phyloP scores from a whole-genome alignment of 192 early-diverging fungal species.

The Coemansia biformis region DNA sequence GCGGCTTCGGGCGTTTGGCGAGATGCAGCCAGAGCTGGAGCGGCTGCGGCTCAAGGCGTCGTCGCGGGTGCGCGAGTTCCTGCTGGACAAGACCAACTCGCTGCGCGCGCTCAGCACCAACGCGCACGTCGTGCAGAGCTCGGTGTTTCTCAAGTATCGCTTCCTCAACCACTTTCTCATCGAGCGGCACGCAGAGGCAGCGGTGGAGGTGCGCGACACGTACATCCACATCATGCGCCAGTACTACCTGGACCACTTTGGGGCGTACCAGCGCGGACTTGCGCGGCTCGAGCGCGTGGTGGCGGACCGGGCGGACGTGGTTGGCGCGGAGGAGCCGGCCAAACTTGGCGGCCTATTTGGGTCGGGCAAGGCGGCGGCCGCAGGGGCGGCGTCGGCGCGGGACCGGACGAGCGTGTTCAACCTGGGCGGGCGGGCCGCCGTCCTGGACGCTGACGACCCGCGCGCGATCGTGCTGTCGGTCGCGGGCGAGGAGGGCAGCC shows the following conservation, averaged over 20 bases:
- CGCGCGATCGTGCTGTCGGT: conserved; percentile 70
- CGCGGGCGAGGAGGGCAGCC: conserved; percentile 38
- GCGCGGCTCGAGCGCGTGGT: conserved; percentile 67
- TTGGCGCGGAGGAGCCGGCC: conserved; percentile 80
- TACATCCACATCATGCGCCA: conserved; percentile 80
- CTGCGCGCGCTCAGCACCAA: conserved; percentile 89
- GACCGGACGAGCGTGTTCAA: conserved; percentile 82
- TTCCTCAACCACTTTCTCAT: conserved; percentile 87
- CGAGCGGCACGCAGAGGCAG: conserved; percentile 81
- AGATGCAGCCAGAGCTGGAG: conserved; percentile 90
- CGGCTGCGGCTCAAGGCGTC: conserved; percentile 77
- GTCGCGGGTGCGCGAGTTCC: conserved; percentile 81
- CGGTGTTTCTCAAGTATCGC: conserved; percentile 84
- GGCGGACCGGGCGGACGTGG: conserved; percentile 79
- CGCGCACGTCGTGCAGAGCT: conserved; percentile 88
- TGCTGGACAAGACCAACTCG: conserved; percentile 78
- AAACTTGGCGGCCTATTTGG: conserved; percentile 71
- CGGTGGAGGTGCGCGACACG: conserved; percentile 76
- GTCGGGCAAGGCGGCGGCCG: conserved; percentile 52
- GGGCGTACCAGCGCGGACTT: conserved; percentile 74
- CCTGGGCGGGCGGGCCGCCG: conserved; percentile 76
- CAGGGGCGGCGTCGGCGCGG: conserved; percentile 33
- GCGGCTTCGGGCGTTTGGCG: conserved; percentile 72
- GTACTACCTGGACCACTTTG: conserved; percentile 89
- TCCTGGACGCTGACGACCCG: conserved; percentile 69